These are phyloP conservation scores for Ustilago esculenta DNA, from an alignment of 1,284 basidiomycete species.

Conservation along the genomic window DNA sequence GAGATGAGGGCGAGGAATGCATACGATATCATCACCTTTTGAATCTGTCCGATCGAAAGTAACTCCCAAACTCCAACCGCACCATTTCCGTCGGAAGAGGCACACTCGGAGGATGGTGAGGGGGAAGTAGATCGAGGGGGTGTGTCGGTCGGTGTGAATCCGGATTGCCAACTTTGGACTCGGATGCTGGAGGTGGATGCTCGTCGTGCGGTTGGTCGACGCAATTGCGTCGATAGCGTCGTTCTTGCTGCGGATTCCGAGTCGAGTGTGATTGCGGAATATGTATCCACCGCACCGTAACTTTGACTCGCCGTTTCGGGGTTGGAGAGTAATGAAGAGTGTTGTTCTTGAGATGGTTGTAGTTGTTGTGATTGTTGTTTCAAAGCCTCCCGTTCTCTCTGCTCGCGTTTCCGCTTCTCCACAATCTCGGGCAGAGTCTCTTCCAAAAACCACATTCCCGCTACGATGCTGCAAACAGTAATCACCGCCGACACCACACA, in stretches of 20 bases:
- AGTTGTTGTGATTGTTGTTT: background rate
- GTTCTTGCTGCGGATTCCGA: background rate
- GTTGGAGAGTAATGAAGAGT: no score
- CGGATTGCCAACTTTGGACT: slow-evolving; percentile 33
- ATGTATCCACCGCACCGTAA: background rate
- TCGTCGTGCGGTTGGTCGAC: background rate
- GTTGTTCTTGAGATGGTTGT: no score
- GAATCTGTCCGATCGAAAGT: slow-evolving; percentile 44
- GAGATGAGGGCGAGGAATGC: slow-evolving; percentile 40
- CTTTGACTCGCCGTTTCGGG: no score
- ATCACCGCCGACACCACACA: slow-evolving; percentile 57
- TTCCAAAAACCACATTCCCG: slow-evolving; percentile 62
- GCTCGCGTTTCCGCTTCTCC: slow-evolving; percentile 9
- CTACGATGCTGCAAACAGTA: slow-evolving; percentile 51
- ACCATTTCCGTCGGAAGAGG: background rate
- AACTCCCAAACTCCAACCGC: slow-evolving; percentile 7
- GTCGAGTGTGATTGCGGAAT: background rate
- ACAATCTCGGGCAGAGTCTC: slow-evolving; percentile 60
- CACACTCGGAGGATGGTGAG: background rate
- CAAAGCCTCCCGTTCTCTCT: background rate
- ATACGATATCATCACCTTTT: slow-evolving; percentile 56
- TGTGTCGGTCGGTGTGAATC: slow-evolving; percentile 27
- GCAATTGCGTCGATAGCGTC: background rate
- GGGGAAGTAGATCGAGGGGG: slow-evolving; percentile 10
- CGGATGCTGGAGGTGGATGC: slow-evolving; percentile 12